These are phyloP conservation scores for Tolypocladium amazonense DNA, from an alignment of 2,329 filamentous ascomycete species.

Conservation along the genomic window DNA sequence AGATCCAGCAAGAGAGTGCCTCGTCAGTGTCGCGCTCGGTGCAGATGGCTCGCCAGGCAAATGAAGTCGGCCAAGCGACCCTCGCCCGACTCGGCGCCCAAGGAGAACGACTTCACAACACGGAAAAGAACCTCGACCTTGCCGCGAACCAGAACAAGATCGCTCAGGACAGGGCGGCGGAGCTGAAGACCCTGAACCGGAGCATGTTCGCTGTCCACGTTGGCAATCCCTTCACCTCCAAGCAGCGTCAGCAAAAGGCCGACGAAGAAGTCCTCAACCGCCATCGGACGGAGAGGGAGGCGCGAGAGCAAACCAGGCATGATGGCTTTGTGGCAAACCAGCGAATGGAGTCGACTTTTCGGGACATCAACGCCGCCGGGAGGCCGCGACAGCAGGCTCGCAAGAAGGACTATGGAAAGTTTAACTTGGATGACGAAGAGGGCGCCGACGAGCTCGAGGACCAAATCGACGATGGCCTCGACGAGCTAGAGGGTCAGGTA, in stretches of 20 bases:
- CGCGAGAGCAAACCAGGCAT: constrained; percentile 50
- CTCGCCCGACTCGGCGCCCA: constrained; percentile 66
- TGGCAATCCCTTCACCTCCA: constrained; percentile 65
- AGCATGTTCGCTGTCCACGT: constrained; percentile 87
- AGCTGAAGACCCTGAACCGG: constrained; percentile 75
- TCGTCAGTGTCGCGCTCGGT: constrained; percentile 27
- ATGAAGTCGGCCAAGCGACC: constrained; percentile 54
- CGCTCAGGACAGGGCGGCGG: constrained; percentile 69
- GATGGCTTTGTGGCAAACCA: constrained; percentile 40
- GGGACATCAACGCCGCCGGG: constrained; percentile 22
- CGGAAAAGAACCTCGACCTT: constrained; percentile 72
- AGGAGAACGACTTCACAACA: constrained; percentile 71
- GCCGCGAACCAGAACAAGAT: constrained; percentile 65
- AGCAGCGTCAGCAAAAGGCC: constrained; percentile 49
- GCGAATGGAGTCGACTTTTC: constrained; percentile 42
- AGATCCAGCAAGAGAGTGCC: constrained; percentile 68
- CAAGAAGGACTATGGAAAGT: constrained; percentile 46
- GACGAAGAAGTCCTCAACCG: constrained; percentile 62
- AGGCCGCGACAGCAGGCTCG: constrained; percentile 17
- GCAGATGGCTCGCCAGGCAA: constrained; percentile 31
- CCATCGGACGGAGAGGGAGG: constrained; percentile 53
- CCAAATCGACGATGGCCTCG: constrained; percentile 46
- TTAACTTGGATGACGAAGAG: constrained; percentile 66
- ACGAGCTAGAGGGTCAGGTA: constrained; percentile 61
- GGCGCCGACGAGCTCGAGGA: constrained; percentile 33